These are phyloP conservation scores for Verticillium klebahnii DNA, from an alignment of 2,329 filamentous ascomycete species.

Conservation along the genomic window DNA sequence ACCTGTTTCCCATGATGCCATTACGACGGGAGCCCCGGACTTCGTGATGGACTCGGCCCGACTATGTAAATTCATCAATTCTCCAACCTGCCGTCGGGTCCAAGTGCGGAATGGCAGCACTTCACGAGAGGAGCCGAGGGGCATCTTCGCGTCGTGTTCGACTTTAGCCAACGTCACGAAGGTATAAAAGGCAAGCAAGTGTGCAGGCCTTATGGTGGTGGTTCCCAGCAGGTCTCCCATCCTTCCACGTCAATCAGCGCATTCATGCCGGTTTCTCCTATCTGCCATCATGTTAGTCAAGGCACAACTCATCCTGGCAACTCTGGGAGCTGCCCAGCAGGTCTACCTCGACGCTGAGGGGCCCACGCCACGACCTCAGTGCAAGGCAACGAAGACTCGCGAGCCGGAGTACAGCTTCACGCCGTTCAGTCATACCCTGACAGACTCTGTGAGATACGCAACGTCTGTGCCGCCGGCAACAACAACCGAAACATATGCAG, in stretches of 20 bases:
- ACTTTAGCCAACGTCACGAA: not conserved
- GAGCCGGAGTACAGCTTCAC: constrained; percentile 22
- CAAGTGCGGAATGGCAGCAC: not conserved
- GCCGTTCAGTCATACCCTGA: constrained; percentile 24
- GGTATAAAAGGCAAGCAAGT: not conserved
- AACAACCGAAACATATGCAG: constrained; percentile 23
- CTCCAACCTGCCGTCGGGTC: not conserved
- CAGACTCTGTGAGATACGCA: constrained; percentile 25
- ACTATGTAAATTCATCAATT: not conserved
- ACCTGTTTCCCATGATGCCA: not conserved
- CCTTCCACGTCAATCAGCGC: not conserved
- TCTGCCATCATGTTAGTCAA: not conserved
- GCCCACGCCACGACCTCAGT: constrained; percentile 21
- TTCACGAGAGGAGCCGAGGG: not conserved
- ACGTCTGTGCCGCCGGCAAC: constrained; percentile 23
- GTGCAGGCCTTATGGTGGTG: not conserved
- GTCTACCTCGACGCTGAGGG: constrained; percentile 19
- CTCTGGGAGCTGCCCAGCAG: constrained; percentile 17
- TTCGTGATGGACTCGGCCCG: not conserved
- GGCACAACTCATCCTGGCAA: not conserved
- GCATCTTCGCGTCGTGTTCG: not conserved
- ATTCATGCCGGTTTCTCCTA: not conserved
- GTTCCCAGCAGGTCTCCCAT: not conserved
- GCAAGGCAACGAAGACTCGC: constrained; percentile 11
- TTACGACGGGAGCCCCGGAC: not conserved